Base-by-base conservation (phyloP, 2,329 filamentous ascomycete genomes). In the Scedosporium dehoogii region DNA sequence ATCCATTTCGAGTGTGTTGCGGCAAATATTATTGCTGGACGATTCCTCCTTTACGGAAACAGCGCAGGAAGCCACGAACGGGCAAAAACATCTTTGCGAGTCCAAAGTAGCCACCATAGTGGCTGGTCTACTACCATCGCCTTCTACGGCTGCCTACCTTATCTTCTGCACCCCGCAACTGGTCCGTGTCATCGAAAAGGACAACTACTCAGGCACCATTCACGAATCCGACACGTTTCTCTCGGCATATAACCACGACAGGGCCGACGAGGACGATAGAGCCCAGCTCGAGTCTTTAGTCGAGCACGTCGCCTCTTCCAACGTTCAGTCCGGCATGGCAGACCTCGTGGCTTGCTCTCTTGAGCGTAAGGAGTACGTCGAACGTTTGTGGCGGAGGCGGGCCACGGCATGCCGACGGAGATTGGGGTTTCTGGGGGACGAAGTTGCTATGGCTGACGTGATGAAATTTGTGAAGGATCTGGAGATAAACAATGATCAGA, bases 111-210 rank as follows among this genome's bases (percentile, higher is more conserved):
- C 12, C 29, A 10, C 23, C 12, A 65, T 72, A 1, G 14, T 70
- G 1, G 56, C 59, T 1, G 46, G 29, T 0, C 66, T 70, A 1
- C 62, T 65, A 1, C 29, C n/a, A 0, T 68, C 67, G 0, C 56
- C 61, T 1, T 72, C 70, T 10, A 72, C 69, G 0, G 66, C 72
- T 0, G 71, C 71, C 3, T 73, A 73, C 27, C 65, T 73, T 10
- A 67, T 73, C 4, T 66, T 73, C 58, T 72, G 69, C 33, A 68
- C 63, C 1, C 65, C 71, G 1, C 61, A 69, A 1, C 53, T 56
- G 1, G 65, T 69, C 1, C 68, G 66, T 21, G 33, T 70, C 12
- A 44, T 72, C 0, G 69, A 73, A 21, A 71, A 72, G 14, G 71
- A 73, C 48, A 60, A 73, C 6, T 42, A 51, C 12, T 55, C 63